Base-by-base conservation (phyloP, 257 asterid genomes). In the Rubia yunnanensis region DNA sequence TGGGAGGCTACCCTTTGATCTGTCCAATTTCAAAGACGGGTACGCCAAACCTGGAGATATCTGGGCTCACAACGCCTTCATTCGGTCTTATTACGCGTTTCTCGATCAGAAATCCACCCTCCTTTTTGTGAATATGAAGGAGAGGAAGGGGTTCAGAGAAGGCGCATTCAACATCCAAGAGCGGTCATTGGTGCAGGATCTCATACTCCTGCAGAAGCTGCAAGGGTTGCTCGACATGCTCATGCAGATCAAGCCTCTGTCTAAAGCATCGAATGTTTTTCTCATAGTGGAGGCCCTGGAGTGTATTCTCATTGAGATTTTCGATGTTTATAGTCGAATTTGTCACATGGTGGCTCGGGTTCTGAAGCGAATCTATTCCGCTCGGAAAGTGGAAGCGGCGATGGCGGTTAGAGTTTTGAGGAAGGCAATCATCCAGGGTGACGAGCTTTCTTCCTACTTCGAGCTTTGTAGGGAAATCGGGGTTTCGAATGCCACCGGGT, bases 1-100 rank as follows among this genome's bases (percentile, higher is more conserved):
- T 60, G 99, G 99, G 0, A 72, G 95, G 27, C 73, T 94, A 34
- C 99, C 97, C 2, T 89, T 89, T 55, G 97, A 94, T 70, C 76
- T 94, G 3, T 94, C 96, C 22, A 50, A 67, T 69, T 89, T 94
- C 73, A 64, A 22, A 7, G 95, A 85, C 59, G 87, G 79, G 0
- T 81, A 80, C 64, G 38, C 71, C 27, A 67, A 66, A 2, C 77
- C 70, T 0, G 66, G 72, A 0, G 76, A 70, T 17, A 66, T 79
- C 0, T 85, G 96, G 96, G 82, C 87, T 1, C 78, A 76, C 48
- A 68, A 84, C 44, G 73, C 77, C 17, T 82, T 92, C 24, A 71
- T 92, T 34, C 82, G 84, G 22, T 80, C 91, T n/a, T 92, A 89
- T 52, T 92, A 75, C 65, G 80, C 85, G 4, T 92, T 84, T 65